Conservation (phyloP, 73 alveolate genomes). For the Symbiodinium pilosum region DNA sequence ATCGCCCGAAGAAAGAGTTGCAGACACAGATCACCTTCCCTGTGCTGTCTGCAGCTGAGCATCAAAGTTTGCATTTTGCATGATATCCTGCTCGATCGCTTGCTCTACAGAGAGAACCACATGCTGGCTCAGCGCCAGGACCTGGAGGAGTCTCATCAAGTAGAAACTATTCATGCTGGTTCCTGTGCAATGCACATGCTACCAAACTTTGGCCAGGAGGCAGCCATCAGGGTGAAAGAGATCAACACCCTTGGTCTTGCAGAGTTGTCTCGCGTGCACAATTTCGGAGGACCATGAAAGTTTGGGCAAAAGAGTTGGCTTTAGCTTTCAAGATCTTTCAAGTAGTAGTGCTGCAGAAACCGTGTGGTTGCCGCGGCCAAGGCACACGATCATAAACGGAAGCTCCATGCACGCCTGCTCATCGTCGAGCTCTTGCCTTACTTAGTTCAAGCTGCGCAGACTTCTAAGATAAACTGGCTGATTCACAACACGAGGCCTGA, state of each 20-base stretch:
- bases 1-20: no score
- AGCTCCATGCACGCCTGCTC: constrained; percentile 79
- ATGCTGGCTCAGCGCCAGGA: constrained; percentile 59
- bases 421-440: constrained; percentile 37
- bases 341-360: no score
- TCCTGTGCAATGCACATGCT: no score
- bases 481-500: constrained; percentile 10
- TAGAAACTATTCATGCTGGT: no score
- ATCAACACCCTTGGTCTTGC: constrained; percentile 28
- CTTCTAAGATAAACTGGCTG: no score
- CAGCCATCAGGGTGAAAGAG: constrained; percentile 84
- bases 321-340: no score
- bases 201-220: no score
- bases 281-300: no score
- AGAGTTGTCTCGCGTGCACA: background rate
- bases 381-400: constrained; percentile 41
- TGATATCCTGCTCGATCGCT: constrained; percentile 65
- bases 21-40: no score
- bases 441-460: background rate
- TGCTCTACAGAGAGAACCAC: constrained; percentile 63
- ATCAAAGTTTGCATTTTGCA: constrained; percentile 59
- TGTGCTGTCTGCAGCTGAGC: background rate
- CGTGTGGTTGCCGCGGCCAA: background rate
- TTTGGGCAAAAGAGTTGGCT: no score
- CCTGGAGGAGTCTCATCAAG: background rate